Evolutionary conservation across 108 stramenopile species (phyloP).

Genomic region (Cyclotella sp.): DNA sequence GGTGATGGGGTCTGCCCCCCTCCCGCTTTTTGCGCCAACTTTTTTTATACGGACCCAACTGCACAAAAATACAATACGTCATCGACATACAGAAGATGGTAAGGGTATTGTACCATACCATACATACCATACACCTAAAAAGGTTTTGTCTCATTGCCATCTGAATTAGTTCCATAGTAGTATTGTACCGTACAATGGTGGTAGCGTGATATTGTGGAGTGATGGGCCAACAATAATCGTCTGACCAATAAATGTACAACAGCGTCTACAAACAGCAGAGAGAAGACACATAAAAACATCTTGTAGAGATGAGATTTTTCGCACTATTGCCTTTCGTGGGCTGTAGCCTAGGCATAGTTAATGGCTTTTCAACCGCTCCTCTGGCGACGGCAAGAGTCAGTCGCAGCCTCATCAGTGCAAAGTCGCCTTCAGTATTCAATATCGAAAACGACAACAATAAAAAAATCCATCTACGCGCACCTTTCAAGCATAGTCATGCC

Average conservation of each 20-base stretch:
- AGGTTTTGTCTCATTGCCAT: too few species aligned
- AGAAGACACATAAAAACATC: too few species aligned
- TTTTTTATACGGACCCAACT: too few species aligned
- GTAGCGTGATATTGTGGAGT: too few species aligned
- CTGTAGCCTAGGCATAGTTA: not conserved
- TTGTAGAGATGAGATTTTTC: conserved; percentile 5
- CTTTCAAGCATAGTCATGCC: not conserved
- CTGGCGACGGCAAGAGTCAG: not conserved
- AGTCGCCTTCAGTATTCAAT: conserved; percentile 8
- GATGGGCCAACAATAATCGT: too few species aligned
- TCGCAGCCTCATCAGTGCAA: not conserved
- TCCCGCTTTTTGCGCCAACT: not conserved
- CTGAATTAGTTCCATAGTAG: too few species aligned
- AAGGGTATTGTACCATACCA: too few species aligned
- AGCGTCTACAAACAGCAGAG: not conserved
- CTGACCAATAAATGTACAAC: not conserved
- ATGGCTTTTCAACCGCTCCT: conserved; percentile 6
- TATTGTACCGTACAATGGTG: too few species aligned
- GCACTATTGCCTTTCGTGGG: not conserved
- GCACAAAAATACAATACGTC: too few species aligned
- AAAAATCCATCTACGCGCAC: conserved; percentile 1
- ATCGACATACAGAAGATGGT: too few species aligned
- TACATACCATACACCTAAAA: too few species aligned
- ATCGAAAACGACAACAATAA: conserved; percentile 16
- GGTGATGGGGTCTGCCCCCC: not conserved